phyloP scores from a whole-genome alignment of 2,329 filamentous ascomycete genomes.

The Trichoderma asperellum region DNA sequence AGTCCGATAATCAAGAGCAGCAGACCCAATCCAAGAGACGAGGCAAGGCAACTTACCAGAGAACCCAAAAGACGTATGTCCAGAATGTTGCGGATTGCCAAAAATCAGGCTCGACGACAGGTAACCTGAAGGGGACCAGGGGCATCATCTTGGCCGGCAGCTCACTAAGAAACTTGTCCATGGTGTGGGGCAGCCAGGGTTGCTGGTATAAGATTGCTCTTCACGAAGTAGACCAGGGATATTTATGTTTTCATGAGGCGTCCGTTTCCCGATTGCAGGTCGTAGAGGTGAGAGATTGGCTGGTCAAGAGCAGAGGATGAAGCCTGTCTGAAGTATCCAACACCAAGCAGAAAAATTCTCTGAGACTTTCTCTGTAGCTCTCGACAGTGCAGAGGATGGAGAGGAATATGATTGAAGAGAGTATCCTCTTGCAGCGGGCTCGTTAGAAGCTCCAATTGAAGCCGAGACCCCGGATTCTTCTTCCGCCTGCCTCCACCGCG shows the following conservation, averaged over 20 bases:
- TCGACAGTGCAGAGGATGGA: background rate
- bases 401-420: background rate
- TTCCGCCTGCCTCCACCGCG: conserved; percentile 20
- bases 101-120: conserved; percentile 33
- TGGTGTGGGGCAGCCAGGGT: conserved; percentile 25
- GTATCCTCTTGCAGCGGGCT: background rate
- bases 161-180: conserved; percentile 24
- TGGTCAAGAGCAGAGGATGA: conserved; percentile 3
- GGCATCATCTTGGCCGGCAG: conserved; percentile 23
- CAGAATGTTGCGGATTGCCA: conserved; percentile 54
- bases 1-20: background rate
- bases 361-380: background rate
- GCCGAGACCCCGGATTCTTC: conserved; percentile 8
- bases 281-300: background rate
- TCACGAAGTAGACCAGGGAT: conserved; percentile 18
- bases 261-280: background rate
- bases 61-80: conserved; percentile 47
- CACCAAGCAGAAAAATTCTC: background rate
- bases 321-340: background rate
- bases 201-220: conserved; percentile 14
- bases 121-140: conserved; percentile 23
- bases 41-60: conserved; percentile 51
- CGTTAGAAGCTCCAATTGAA: background rate
- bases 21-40: conserved; percentile 28
- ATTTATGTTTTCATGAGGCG: conserved; percentile 21